Base-by-base conservation (phyloP, 495 filamentous ascomycete species). In the Daldinia concentrica region DNA sequence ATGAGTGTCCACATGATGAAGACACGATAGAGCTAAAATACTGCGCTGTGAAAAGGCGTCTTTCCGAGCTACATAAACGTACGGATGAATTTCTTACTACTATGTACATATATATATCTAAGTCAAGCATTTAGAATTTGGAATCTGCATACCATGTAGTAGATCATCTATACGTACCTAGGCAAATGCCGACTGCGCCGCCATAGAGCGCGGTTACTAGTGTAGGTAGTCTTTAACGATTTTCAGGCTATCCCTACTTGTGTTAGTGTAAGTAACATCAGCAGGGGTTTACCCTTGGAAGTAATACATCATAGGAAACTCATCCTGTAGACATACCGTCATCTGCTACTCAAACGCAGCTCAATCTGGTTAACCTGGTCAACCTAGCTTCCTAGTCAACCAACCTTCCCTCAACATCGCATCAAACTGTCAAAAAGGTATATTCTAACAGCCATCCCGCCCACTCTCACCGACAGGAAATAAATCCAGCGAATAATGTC, bases 231-330 rank as follows among this genome's bases (percentile, higher is more conserved):
- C 26, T 56, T 56, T 34, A 34, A 29, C 26, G 24, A 48, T 48
- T 48, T 48, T 9, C 0, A 24, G 43, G 39, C 39, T 41, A 9
- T 7, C 39, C n/a, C 15, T 41, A 41, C 39, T 41, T 17, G 12
- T 51, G 3, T 51, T 24, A 22, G 48, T 51, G 4, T 17, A 24
- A 24, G 14, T 9, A 36, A 3, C 17, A 22, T 22, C 1, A 36
- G 17, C 69, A 72, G 60, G 69, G 69, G 64, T 59, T 55, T 17
- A 24, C 41, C 55, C 39, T 66, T 15, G 55, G 11, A 63, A 27
- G 9, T 4, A 63, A 68, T 68, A 68, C 69, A 72, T 72, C 69
- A 72, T 72, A 72, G 60, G 59, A 55, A 62, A 66, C 61, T 66
- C 68, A 59, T 63, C 69, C n/a, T n/a, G n/a, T n/a, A n/a, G 29